Evolutionary conservation across 2,329 filamentous ascomycete genomes (phyloP).

Genomic region (Neocatenulostroma microsporum): DNA sequence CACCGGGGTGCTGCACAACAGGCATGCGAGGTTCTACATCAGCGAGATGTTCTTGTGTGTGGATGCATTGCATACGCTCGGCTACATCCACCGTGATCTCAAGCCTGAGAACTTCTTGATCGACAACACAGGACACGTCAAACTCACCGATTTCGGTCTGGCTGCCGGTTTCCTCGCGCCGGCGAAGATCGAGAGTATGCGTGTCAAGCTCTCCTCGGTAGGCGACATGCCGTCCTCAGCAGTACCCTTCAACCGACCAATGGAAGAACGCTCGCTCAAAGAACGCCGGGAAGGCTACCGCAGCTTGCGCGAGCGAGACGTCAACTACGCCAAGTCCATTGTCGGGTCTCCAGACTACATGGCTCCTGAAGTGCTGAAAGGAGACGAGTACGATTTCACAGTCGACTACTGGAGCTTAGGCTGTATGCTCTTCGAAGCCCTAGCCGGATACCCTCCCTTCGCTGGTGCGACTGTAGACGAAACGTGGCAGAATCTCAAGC

Average conservation of each 20-base stretch:
- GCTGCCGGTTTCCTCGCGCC: constrained; percentile 91
- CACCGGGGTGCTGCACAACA: constrained; percentile 92
- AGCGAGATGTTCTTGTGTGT: constrained; percentile 98
- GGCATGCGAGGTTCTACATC: constrained; percentile 96
- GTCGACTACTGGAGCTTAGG: constrained; percentile 99
- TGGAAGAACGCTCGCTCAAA: constrained; percentile 82
- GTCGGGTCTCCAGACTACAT: constrained; percentile 98
- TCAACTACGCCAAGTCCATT: constrained; percentile 98
- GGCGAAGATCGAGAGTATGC: constrained; percentile 96
- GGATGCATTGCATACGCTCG: constrained; percentile 84
- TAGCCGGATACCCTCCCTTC: constrained; percentile 94
- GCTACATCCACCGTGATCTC: constrained; percentile 94
- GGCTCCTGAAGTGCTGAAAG: constrained; percentile 93
- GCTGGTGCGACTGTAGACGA: constrained; percentile 91
- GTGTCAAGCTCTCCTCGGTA: constrained; percentile 86
- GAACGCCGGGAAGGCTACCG: constrained; percentile 93
- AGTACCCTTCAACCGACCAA: constrained; percentile 85
- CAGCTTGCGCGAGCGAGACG: constrained; percentile 81
- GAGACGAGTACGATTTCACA: constrained; percentile 95
- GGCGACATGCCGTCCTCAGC: constrained; percentile 60
- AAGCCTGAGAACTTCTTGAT: constrained; percentile 99
- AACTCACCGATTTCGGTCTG: constrained; percentile 93
- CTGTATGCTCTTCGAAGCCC: constrained; percentile 96
- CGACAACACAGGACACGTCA: constrained; percentile 91
- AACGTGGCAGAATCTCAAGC: constrained; percentile 98